Evolutionary conservation across 78 protist species (phyloP).

Genomic region (Anaeramoeba flamelloides): DNA sequence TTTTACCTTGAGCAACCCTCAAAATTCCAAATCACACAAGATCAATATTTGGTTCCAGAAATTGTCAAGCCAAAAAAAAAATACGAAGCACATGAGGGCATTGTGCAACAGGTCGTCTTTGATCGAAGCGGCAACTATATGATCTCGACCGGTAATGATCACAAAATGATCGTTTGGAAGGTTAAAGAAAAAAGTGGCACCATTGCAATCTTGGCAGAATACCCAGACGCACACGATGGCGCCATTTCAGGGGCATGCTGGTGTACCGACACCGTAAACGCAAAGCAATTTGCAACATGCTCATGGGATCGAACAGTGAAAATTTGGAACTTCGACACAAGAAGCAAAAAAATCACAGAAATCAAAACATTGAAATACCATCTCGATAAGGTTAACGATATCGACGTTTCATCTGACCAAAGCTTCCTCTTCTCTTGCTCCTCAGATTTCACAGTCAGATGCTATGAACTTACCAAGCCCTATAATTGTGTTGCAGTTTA

Average conservation of each 20-base stretch:
- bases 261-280: neutral
- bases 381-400: neutral
- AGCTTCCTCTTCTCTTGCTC: neutral
- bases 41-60: neutral
- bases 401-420: neutral
- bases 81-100: neutral
- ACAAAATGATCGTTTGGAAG: neutral
- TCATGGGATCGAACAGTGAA: neutral
- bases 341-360: neutral
- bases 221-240: neutral
- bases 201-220: neutral
- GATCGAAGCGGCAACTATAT: neutral
- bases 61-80: neutral
- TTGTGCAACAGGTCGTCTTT: neutral
- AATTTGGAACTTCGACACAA: neutral
- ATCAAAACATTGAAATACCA: neutral
- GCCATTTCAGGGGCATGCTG: neutral
- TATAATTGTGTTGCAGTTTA: neutral
- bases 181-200: neutral
- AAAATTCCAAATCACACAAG: neutral
- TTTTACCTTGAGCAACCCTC: neutral
- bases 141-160: neutral
- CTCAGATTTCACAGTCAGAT: neutral
- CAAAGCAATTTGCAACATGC: neutral
- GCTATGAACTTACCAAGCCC: neutral